A percentile compares a stretch with the other conserved stretches of the same genome.
phyloP scores from a whole-genome alignment of 1,139 yeast species.

The Nakaseomyces glabratus region DNA sequence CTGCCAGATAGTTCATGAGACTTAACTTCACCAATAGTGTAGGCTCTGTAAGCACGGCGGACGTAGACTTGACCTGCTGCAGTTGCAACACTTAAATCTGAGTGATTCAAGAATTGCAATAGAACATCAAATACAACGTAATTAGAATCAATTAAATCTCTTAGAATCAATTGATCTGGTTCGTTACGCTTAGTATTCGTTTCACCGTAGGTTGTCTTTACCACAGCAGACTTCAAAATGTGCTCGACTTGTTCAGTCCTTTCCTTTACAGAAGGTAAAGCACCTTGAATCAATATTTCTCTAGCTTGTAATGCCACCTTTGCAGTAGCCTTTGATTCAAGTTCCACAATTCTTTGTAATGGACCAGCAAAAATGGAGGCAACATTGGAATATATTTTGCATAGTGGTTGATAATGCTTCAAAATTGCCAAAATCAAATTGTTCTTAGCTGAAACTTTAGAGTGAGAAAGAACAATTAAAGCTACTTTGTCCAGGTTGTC shows the following conservation, averaged over 20 bases:
- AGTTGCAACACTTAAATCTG: slow-evolving; percentile 81
- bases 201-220: slow-evolving; percentile 83
- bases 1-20: slow-evolving; percentile 44
- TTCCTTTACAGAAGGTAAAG: slow-evolving; percentile 91
- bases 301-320: slow-evolving; percentile 95
- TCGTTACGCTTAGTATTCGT: slow-evolving; percentile 64
- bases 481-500: slow-evolving; percentile 68
- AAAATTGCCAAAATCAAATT: slow-evolving; percentile 79
- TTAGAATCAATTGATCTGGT: slow-evolving; percentile 72
- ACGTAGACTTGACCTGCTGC: slow-evolving; percentile 97
- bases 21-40: slow-evolving; percentile 68
- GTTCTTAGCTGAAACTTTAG: slow-evolving; percentile 89
- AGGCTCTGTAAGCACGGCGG: slow-evolving; percentile 95
- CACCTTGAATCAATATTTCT: slow-evolving; percentile 91
- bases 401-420: slow-evolving; percentile 66
- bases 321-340: slow-evolving; percentile 82
- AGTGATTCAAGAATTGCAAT: slow-evolving; percentile 76
- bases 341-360: slow-evolving; percentile 70
- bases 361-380: slow-evolving; percentile 64
- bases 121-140: slow-evolving; percentile 94
- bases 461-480: slow-evolving; percentile 69
- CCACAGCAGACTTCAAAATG: slow-evolving; percentile 83
- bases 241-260: slow-evolving; percentile 96
- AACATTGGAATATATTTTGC: slow-evolving; percentile 57
- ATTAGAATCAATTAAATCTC: slow-evolving; percentile 91